Conservation (phyloP, 2,329 filamentous ascomycete genomes). For the Gremmenia infestans region DNA sequence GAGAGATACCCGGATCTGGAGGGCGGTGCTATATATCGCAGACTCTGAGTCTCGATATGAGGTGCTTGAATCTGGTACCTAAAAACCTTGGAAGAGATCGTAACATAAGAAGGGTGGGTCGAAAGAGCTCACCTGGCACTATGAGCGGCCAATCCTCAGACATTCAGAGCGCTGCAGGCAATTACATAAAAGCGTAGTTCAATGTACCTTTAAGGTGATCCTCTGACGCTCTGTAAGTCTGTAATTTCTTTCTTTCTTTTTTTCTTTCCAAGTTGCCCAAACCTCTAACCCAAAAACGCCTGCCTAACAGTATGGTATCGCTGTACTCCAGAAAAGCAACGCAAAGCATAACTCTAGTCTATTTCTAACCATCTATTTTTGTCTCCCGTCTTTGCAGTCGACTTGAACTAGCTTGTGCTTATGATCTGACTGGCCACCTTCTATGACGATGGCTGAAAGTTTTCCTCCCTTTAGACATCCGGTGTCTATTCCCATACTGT, state of each 20-base stretch:
- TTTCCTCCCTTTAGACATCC: constrained; percentile 72
- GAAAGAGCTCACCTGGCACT: too few species aligned
- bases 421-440: constrained; percentile 42
- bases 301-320: not conserved
- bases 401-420: constrained; percentile 28
- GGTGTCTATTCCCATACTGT: constrained; percentile 81
- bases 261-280: not conserved
- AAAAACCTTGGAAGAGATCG: too few species aligned
- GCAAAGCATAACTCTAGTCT: not conserved
- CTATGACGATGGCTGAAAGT: constrained; percentile 73
- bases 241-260: too few species aligned
- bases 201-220: not conserved
- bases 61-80: too few species aligned
- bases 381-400: constrained; percentile 25
- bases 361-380: not conserved
- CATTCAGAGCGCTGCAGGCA: too few species aligned
- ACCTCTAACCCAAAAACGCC: not conserved
- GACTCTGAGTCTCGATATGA: too few species aligned
- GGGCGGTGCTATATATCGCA: too few species aligned
- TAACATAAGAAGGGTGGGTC: too few species aligned
- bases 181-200: not conserved
- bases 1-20: too few species aligned
- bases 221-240: not conserved
- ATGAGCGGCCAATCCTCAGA: too few species aligned
- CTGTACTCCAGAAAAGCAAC: not conserved